Base-by-base conservation (phyloP, 164 flowering plant species). In the Macadamia tetraphylla region DNA sequence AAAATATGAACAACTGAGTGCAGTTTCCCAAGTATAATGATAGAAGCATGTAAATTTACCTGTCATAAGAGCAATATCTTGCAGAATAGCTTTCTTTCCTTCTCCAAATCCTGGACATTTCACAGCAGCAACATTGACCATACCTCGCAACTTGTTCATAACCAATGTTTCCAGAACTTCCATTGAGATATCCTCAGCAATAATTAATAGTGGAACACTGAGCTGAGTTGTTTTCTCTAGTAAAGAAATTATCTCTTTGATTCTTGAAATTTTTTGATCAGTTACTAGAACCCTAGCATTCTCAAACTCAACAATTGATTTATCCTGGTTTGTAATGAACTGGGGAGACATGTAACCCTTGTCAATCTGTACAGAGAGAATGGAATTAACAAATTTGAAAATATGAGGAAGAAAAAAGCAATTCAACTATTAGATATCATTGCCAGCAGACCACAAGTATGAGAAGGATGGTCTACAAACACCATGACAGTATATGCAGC, bases 1-100 rank as follows among this genome's bases (percentile, higher is more conserved):
- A 29, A 29, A 43, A 58, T 5, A 0, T 58, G 35, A n/a, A 58
- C 14, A 5, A 11, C 57, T 11, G 57, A 32, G 17, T 6, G 6
- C 29, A 32, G 6, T 15, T 29, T 59, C 6, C 13, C 48, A 5
- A 62, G 18, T 35, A 6, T 32, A 31, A 23, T 13, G 29, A 55
- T 70, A 48, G 57, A 23, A 30, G 53, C 9, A 29, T 43, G 29
- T 15, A 29, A n/a, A 68, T 17, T 74, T 62, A 93, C 98, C 98
- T 78, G 98, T 93, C 97, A 93, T 83, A 29, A 93, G 80, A 44
- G 98, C 96, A 70, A 93, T 87, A 71, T 93, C 98, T 80, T 91
- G 98, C 75, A 93, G 74, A 29, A 91, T 29, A 75, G 88, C 92
- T 78, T 91, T 93, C 87, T 89, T 93, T 64, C 84, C 87, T 9